phyloP scores from a whole-genome alignment of 306 rosid species.

The Leucaena leucocephala region DNA sequence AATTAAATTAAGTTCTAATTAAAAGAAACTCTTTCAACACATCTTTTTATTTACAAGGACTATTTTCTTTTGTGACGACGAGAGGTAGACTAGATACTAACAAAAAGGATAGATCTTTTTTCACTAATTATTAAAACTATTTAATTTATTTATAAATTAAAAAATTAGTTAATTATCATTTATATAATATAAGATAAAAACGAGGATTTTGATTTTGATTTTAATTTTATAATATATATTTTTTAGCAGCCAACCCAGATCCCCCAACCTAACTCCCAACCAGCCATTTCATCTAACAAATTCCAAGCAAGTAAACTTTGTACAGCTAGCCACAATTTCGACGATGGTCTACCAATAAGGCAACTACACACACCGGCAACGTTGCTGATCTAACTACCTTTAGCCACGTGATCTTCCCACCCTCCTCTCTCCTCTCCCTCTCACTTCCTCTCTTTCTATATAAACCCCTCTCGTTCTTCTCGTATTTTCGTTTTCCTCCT shows the following conservation, averaged over 20 bases:
- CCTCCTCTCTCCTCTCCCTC: not conserved
- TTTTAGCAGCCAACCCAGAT: not conserved
- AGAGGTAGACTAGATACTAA: too few species aligned
- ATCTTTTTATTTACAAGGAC: too few species aligned
- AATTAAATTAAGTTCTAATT: too few species aligned
- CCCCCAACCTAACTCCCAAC: conserved; percentile 19
- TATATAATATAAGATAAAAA: too few species aligned
- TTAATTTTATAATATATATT: not conserved
- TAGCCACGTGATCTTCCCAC: conserved; percentile 54
- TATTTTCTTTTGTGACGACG: too few species aligned
- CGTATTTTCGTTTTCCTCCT: conserved; percentile 25
- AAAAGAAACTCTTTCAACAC: too few species aligned
- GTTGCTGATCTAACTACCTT: conserved; percentile 46
- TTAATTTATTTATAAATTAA: too few species aligned
- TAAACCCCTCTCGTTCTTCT: conserved; percentile 31
- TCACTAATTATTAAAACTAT: too few species aligned
- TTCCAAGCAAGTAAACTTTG: not conserved
- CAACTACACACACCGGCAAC: not conserved
- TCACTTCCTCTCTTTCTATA: not conserved
- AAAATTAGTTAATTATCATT: too few species aligned
- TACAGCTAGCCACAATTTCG: not conserved
- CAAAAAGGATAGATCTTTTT: too few species aligned
- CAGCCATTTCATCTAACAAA: conserved; percentile 17
- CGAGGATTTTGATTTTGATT: too few species aligned
- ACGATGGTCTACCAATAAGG: not conserved